phyloP scores from a whole-genome alignment of 2,329 filamentous ascomycete species.

The Hypoxylon sp. region DNA sequence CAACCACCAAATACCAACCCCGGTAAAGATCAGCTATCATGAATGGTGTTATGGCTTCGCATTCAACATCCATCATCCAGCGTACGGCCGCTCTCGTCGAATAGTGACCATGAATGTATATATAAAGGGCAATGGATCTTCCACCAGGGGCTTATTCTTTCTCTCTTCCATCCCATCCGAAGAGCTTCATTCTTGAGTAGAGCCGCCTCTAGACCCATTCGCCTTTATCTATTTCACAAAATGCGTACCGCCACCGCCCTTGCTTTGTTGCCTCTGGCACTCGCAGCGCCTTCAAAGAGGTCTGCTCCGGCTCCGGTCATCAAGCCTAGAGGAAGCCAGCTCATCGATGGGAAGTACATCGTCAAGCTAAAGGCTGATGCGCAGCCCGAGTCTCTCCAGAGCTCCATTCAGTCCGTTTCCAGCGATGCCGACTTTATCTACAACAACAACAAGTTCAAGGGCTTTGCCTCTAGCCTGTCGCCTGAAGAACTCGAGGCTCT shows the following conservation, averaged over 20 bases:
- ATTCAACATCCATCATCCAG: conserved; percentile 12
- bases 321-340: conserved; percentile 47
- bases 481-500: conserved; percentile 60
- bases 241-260: conserved; percentile 52
- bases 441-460: conserved; percentile 56
- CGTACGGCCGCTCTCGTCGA: conserved; percentile 9
- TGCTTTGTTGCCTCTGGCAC: conserved; percentile 52
- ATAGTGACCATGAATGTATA: conserved; percentile 20
- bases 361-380: conserved; percentile 60
- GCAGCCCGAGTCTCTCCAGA: conserved; percentile 51
- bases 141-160: not conserved
- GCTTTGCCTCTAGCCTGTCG: conserved; percentile 62
- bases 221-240: conserved; percentile 35
- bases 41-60: conserved; percentile 30
- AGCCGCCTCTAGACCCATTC: conserved; percentile 29
- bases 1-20: conserved; percentile 25
- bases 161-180: conserved; percentile 30
- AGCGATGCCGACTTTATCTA: conserved; percentile 54
- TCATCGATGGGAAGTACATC: conserved; percentile 61
- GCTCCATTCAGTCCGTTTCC: conserved; percentile 49
- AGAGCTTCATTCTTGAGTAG: conserved; percentile 32
- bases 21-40: conserved; percentile 42
- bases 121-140: conserved; percentile 31
- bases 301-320: conserved; percentile 50
- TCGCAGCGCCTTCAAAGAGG: conserved; percentile 53